These are phyloP conservation scores for Cymbopogon citratus DNA, from an alignment of 176 grass and related monocot species.

Conservation along the genomic window DNA sequence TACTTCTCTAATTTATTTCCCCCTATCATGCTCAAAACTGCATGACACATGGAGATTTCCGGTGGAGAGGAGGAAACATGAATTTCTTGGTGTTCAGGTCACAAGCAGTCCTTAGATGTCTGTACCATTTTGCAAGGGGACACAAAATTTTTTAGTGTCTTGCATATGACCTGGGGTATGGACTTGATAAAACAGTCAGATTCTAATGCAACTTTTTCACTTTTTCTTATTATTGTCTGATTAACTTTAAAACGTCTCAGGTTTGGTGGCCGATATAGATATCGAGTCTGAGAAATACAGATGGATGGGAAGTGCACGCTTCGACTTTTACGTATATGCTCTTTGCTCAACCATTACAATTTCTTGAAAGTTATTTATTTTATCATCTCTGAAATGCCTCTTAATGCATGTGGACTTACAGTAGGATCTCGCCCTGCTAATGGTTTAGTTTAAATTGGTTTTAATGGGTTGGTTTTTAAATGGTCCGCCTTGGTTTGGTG, in stretches of 20 bases:
- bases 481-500: no score
- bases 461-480: no score
- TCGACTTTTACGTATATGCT: constrained; percentile 74
- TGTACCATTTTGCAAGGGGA: constrained; percentile 58
- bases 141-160: constrained; percentile 63
- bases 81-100: constrained; percentile 37
- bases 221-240: neutral
- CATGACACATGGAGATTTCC: neutral
- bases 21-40: neutral
- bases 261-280: constrained; percentile 85
- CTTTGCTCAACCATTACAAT: constrained; percentile 13
- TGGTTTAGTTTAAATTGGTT: no score
- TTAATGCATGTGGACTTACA: neutral
- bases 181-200: neutral
- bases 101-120: constrained; percentile 65
- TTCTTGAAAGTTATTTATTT: neutral
- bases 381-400: neutral
- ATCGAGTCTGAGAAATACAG: constrained; percentile 82
- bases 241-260: constrained; percentile 23
- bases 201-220: neutral
- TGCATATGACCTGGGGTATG: constrained; percentile 83
- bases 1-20: neutral
- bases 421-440: neutral
- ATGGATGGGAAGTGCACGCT: constrained; percentile 83
- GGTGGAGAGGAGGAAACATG: neutral